Base-by-base conservation (phyloP, 2,329 filamentous ascomycete species). In the Aspergillus aculeatus region DNA sequence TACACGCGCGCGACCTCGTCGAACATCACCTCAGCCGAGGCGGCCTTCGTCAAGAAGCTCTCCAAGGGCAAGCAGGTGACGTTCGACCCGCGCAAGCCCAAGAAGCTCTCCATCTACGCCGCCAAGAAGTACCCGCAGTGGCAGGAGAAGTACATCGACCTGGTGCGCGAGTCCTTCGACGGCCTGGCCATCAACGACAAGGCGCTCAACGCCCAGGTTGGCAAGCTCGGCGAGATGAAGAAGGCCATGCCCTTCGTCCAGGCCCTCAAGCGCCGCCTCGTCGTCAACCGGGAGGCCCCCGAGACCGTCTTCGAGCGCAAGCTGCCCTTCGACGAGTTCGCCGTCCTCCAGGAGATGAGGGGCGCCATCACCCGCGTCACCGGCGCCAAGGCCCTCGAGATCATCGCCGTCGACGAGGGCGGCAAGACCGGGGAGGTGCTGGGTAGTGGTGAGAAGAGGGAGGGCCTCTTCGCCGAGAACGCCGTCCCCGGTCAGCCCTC, bases 241-340 rank as follows among this genome's bases (percentile, higher is more conserved):
- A 95, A 96, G 80, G 94, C 92, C 2, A 98, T 98, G 94, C 95
- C 95, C 0, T 98, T 97, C 72, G 88, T 97, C 53, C 93, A 98
- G 79, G 79, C 76, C 6, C 81, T 98, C 61, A 97, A 97, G 88
- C 90, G 86, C 76, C 86, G 91, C 55, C 84, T 99, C 58, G 82
- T 92, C 59, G 73, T 74, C 41, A 82, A 83, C 53, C 89, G 90
- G 62, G 86, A 94, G 77, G 78, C 82, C 14, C 80, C 86, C 1
- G 81, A 84, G 24, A 82, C 79, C 2, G 91, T 97, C 10, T 88
- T 98, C 71, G 87, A 94, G 72, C 85, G 92, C 66, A 91, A 94
- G 78, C 82, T 99, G 62, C 83, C 86, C 1, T 99, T 98, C 75
- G 89, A 97, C 69, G 95, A 99, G 81, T 82, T 87, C 51, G 82